phyloP scores from a whole-genome alignment of 176 grass and related monocot species.

The Puccinellia tenuiflora region DNA sequence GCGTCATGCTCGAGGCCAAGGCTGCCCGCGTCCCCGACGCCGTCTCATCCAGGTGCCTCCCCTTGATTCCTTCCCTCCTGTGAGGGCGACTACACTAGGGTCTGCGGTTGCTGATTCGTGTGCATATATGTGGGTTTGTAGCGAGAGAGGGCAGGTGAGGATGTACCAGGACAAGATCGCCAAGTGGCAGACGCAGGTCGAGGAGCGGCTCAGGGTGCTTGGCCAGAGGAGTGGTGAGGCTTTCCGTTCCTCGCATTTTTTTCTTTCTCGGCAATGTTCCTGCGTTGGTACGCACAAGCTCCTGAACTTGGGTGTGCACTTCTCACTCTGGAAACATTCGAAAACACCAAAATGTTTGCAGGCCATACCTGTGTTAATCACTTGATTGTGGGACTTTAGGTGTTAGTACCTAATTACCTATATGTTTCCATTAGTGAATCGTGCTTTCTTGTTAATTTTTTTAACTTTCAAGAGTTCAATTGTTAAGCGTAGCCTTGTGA shows the following conservation, averaged over 20 bases:
- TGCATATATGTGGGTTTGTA: conserved; percentile 8
- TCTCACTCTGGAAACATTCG: background rate
- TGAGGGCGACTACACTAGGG: background rate
- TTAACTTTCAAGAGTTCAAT: background rate
- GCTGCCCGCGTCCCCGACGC: conserved; percentile 74
- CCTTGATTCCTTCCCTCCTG: background rate
- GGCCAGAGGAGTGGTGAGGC: conserved; percentile 56
- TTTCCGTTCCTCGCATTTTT: background rate
- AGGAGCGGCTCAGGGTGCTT: conserved; percentile 69
- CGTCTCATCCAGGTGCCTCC: conserved; percentile 56
- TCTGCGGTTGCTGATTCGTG: background rate
- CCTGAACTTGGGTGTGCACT: background rate
- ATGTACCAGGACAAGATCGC: conserved; percentile 88
- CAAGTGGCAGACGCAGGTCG: conserved; percentile 78
- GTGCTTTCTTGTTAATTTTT: background rate
- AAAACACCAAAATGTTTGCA: background rate
- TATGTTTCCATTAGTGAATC: background rate
- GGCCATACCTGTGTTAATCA: background rate
- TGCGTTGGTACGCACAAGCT: background rate
- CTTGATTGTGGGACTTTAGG: background rate
- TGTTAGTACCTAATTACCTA: background rate
- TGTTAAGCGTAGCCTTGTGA: too few relatives aligned
- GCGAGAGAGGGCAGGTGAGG: conserved; percentile 67
- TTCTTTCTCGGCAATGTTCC: background rate
- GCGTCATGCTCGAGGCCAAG: conserved; percentile 86